Percentiles rank a stretch among this genome's conserved stretches.
phyloP scores from a whole-genome alignment of 202 grass and related monocot species.

The Brachypodium distachyon region DNA sequence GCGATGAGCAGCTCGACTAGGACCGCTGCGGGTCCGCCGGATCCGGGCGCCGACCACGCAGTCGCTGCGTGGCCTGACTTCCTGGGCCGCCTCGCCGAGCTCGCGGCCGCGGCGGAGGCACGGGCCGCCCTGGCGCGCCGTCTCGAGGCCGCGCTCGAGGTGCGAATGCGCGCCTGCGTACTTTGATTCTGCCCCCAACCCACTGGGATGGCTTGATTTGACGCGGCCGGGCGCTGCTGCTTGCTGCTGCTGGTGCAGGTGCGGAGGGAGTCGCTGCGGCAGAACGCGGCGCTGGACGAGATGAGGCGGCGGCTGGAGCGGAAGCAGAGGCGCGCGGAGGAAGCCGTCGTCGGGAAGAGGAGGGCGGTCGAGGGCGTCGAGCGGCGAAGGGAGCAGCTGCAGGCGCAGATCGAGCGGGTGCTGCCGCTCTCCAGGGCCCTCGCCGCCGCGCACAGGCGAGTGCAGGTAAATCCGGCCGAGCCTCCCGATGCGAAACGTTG shows the following conservation, averaged over 20 bases:
- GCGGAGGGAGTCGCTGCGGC: conserved; percentile 44
- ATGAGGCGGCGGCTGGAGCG: conserved; percentile 37
- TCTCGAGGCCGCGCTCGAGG: conserved; percentile 62
- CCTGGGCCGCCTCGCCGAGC: conserved; percentile 16
- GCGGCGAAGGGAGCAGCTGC: conserved; percentile 31
- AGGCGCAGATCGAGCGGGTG: conserved; percentile 48
- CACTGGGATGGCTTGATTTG: background rate
- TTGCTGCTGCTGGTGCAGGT: conserved; percentile 20
- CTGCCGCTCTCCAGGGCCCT: conserved; percentile 57
- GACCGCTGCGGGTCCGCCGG: background rate
- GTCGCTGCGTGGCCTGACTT: conserved; percentile 41
- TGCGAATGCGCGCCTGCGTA: background rate
- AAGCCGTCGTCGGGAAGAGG: conserved; percentile 7
- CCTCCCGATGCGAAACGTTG: background rate
- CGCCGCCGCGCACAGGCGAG: conserved; percentile 22
- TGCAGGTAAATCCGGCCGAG: conserved; percentile 37
- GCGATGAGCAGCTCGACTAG: conserved; percentile 24
- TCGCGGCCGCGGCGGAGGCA: conserved; percentile 40
- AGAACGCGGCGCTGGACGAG: conserved; percentile 58
- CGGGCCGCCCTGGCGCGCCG: conserved; percentile 39
- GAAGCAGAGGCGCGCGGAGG: conserved; percentile 22
- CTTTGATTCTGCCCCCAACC: background rate
- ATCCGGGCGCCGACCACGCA: background rate
- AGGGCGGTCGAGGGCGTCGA: conserved; percentile 18
- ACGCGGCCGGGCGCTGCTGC: background rate